Conservation (phyloP, 441 rosid species). For the Gossypium gossypioides region DNA sequence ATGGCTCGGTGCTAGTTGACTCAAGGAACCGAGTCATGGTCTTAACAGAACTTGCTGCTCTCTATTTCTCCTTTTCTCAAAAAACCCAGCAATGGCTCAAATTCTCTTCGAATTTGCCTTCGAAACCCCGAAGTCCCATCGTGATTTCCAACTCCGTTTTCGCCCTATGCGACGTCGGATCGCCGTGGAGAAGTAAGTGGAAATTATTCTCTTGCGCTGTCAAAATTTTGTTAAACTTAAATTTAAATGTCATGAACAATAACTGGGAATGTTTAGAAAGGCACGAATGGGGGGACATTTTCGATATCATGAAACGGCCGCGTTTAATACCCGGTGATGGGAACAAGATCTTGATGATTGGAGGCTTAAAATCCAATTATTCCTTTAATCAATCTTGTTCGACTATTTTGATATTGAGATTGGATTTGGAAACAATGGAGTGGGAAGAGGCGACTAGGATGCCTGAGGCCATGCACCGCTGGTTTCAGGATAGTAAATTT, state of each 20-base stretch:
- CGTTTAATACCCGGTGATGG: constrained; percentile 53
- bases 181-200: constrained; percentile 86
- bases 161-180: constrained; percentile 74
- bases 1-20: constrained; percentile 69
- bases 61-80: constrained; percentile 38
- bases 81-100: constrained; percentile 45
- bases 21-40: constrained; percentile 60
- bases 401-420: constrained; percentile 59
- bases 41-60: constrained; percentile 59
- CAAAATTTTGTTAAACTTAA: constrained; percentile 23
- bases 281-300: constrained; percentile 75
- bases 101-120: constrained; percentile 71
- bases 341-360: constrained; percentile 59
- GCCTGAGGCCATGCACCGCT: constrained; percentile 68
- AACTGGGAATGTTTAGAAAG: constrained; percentile 64
- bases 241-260: constrained; percentile 27
- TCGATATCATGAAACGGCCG: constrained; percentile 73
- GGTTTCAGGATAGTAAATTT: constrained; percentile 67
- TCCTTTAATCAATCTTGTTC: constrained; percentile 65
- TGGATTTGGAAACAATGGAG: constrained; percentile 66
- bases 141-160: constrained; percentile 48
- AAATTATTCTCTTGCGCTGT: constrained; percentile 56
- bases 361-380: constrained; percentile 60
- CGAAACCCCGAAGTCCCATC: constrained; percentile 77
- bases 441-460: constrained; percentile 89